These are phyloP conservation scores for Pyrenopolyporus hunteri DNA, from an alignment of 495 filamentous ascomycete genomes.

Conservation along the genomic window DNA sequence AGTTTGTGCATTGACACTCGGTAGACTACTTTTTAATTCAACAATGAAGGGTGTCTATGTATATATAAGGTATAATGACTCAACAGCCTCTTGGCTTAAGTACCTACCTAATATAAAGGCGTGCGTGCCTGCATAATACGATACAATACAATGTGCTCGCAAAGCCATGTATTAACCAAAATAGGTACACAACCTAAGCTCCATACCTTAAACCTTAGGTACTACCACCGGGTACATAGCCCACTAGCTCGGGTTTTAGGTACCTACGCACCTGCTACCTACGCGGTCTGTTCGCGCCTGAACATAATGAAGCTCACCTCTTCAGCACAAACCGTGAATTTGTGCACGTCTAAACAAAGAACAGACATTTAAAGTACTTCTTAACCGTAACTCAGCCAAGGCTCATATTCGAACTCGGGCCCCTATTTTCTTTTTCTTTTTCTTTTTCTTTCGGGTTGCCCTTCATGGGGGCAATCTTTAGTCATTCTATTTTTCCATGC, in stretches of 20 bases:
- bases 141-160: too few relatives aligned
- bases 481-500: conserved; percentile 6
- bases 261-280: not conserved
- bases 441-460: conserved; percentile 3
- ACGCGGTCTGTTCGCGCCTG: not conserved
- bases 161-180: too few relatives aligned
- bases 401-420: conserved; percentile 9
- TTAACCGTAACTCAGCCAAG: not conserved
- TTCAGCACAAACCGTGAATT: not conserved
- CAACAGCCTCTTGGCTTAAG: too few relatives aligned
- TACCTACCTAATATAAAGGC: too few relatives aligned
- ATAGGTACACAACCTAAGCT: too few relatives aligned
- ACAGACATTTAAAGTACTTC: not conserved
- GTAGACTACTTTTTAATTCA: too few relatives aligned
- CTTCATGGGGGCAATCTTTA: conserved; percentile 17
- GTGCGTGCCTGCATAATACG: too few relatives aligned
- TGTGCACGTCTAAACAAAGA: not conserved
- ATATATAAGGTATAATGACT: too few relatives aligned
- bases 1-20: too few relatives aligned
- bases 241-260: too few relatives aligned
- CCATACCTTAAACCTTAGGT: not conserved
- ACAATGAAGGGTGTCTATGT: too few relatives aligned
- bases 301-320: conserved; percentile 11
- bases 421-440: not conserved
- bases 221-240: too few relatives aligned